Percentiles rank a stretch among this genome's conserved stretches.
Conservation (phyloP, 257 asterid genomes). For the Dorcoceras hygrometricum region DNA sequence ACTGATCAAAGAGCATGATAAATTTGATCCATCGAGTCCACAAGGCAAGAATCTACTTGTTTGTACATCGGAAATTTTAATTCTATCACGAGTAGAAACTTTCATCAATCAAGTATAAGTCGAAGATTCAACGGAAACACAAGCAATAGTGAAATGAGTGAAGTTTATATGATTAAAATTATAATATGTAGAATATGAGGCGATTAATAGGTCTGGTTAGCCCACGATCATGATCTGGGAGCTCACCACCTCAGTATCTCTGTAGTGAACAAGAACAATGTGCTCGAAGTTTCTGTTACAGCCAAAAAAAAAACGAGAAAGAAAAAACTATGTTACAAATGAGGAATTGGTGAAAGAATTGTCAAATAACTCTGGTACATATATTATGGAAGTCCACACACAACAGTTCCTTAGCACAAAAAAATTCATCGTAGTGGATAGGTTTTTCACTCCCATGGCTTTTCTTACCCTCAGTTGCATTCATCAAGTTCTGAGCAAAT, state of each 20-base stretch:
- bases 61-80: slow-evolving; percentile 13
- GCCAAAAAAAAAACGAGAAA: slow-evolving; percentile 23
- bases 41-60: slow-evolving; percentile 8
- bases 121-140: slow-evolving; percentile 11
- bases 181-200: slow-evolving; percentile 11
- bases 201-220: slow-evolving; percentile 16
- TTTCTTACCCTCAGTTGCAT: neutral
- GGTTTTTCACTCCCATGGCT: neutral
- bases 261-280: slow-evolving; percentile 97
- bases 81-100: slow-evolving; percentile 4
- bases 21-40: slow-evolving; percentile 3
- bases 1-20: slow-evolving; percentile 13
- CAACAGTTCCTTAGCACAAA: slow-evolving; percentile 8
- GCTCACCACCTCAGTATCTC: slow-evolving; percentile 82
- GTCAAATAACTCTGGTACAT: slow-evolving; percentile 4
- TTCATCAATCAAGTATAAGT: slow-evolving; percentile 16
- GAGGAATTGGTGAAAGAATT: neutral
- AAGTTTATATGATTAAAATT: slow-evolving; percentile 15
- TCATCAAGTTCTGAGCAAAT: slow-evolving; percentile 12
- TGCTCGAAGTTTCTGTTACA: slow-evolving; percentile 76
- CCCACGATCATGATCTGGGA: slow-evolving; percentile 17
- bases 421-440: neutral
- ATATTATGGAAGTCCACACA: neutral
- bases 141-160: slow-evolving; percentile 19
- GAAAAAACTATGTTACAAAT: slow-evolving; percentile 3